These are phyloP conservation scores for Pleurotus giganteus DNA, from an alignment of 768 basidiomycete species.

Conservation along the genomic window DNA sequence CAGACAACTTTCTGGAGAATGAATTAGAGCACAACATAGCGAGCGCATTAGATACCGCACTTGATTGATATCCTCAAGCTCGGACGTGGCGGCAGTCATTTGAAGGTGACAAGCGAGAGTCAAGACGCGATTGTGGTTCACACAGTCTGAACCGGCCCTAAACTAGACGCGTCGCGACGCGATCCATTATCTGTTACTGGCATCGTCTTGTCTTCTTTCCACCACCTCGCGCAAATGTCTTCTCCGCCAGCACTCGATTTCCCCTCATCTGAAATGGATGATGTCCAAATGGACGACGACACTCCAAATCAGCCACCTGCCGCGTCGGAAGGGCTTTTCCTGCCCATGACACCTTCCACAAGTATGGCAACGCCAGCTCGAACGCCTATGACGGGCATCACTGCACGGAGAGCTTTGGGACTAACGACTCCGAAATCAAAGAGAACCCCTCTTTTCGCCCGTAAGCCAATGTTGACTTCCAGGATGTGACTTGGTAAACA, in stretches of 20 bases:
- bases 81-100: slow-evolving; percentile 5
- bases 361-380: slow-evolving; percentile 47
- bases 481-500: not conserved
- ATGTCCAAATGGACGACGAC: slow-evolving; percentile 50
- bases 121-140: slow-evolving; percentile 7
- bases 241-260: slow-evolving; percentile 65
- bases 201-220: slow-evolving; percentile 8
- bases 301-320: slow-evolving; percentile 35
- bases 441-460: slow-evolving; percentile 49
- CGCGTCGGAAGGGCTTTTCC: slow-evolving; percentile 48
- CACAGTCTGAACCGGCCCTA: slow-evolving; percentile 39
- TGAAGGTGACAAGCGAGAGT: not conserved
- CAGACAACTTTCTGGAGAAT: slow-evolving; percentile 11
- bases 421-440: slow-evolving; percentile 47
- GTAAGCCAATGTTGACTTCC: slow-evolving; percentile 28
- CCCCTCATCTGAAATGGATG: slow-evolving; percentile 58
- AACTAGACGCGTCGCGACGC: slow-evolving; percentile 57
- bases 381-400: slow-evolving; percentile 44
- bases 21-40: not conserved
- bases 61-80: slow-evolving; percentile 12
- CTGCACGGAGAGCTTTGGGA: slow-evolving; percentile 53
- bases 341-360: slow-evolving; percentile 51
- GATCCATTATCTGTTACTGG: slow-evolving; percentile 22
- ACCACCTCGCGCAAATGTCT: slow-evolving; percentile 51
- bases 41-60: not conserved